Evolutionary conservation across 2,329 filamentous ascomycete genomes (phyloP), one percentile per base, ranked within the genome.

Genomic region (Talaromyces pinophilus): DNA sequence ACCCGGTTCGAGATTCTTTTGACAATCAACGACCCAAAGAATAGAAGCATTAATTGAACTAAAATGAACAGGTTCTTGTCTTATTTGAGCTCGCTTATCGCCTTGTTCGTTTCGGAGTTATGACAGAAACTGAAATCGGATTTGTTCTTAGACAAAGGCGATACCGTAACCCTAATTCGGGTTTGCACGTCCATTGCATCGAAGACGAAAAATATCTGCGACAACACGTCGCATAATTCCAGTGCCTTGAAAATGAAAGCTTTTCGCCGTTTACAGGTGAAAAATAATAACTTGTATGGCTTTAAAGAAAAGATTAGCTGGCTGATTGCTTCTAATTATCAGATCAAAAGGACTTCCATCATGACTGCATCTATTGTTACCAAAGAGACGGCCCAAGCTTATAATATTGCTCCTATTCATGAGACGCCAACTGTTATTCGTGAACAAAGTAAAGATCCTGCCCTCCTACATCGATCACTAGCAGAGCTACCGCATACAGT

Each of bases 401-500:
- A n/a, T 54, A n/a, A 10, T n/a, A 19, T 11, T 30, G 7, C 17
- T n/a, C 7, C 50, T n/a, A 10, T 11, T 54, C 50, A 19, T 2
- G 50, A 54, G 28, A 54, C 28, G 15, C 22, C 1, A 19, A 17
- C 28, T 11, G 25, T 7, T 13, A 10, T 54, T 8, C 6, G 17
- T 28, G 17, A 7, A n/a, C 8, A 7, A n/a, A 5, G 10, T 13
- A 38, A 33, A 33, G 46, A 54, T n/a, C 46, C 60, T 38, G 60
- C 60, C 19, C 60, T 62, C 13, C 48, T 62, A 7, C 60, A 62
- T 48, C 46, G 60, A 28, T 62, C 60, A 30, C 60, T 62, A 3
- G 33, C 44, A 46, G 44, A 62, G 35, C 44, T 38, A 10, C 60
- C 60, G 33, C 60, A 62, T 22, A 54, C 10, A 15, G 60, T 62